Conservation (phyloP, 129 eudicot genomes). For the Heracleum sosnowskyi region DNA sequence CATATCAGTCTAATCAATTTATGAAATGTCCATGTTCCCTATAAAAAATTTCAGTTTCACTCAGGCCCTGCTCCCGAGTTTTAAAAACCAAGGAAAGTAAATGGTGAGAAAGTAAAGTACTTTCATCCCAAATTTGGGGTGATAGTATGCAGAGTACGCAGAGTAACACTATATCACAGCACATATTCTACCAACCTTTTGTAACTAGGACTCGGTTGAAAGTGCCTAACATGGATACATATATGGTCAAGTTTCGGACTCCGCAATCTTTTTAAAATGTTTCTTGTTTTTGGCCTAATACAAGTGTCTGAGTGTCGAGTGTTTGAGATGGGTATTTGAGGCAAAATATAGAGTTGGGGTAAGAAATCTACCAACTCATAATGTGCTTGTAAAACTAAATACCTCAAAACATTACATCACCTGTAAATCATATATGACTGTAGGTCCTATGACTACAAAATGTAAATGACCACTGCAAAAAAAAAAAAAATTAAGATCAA, state of each 20-base stretch:
- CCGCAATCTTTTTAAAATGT: too few relatives aligned
- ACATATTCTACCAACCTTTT: not conserved
- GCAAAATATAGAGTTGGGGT: too few relatives aligned
- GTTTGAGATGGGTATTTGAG: too few relatives aligned
- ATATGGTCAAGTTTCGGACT: too few relatives aligned
- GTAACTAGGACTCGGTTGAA: not conserved
- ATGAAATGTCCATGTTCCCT: not conserved
- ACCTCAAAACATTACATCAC: not conserved
- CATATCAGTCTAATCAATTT: not conserved
- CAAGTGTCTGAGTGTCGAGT: too few relatives aligned
- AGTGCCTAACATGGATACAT: too few relatives aligned
- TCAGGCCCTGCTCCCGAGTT: too few relatives aligned
- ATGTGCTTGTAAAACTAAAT: not conserved
- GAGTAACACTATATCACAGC: not conserved
- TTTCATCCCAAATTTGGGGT: too few relatives aligned
- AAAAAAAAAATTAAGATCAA: not conserved
- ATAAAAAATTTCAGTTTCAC: not conserved
- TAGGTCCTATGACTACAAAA: not conserved
- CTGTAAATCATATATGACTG: not conserved
- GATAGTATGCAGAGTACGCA: too few relatives aligned
- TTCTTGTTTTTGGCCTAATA: too few relatives aligned
- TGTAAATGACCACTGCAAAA: not conserved
- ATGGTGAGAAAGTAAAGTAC: too few relatives aligned
- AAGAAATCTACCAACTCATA: not conserved
- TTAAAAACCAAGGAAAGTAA: too few relatives aligned